Conservation (phyloP, 1,284 basidiomycete genomes). For the Cryptococcus sp. region DNA sequence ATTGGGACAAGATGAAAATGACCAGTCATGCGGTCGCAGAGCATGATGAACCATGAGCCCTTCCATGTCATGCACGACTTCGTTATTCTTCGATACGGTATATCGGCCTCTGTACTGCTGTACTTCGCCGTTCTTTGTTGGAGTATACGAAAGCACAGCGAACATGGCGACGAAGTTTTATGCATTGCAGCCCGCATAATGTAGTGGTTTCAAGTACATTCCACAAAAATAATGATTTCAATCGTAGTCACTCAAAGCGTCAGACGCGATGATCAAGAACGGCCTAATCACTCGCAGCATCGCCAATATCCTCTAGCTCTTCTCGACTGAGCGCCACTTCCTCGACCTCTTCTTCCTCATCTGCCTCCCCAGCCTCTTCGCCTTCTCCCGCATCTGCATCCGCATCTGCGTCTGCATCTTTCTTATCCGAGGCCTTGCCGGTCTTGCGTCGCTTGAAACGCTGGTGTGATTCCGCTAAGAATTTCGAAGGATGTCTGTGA, state of each 20-base stretch:
- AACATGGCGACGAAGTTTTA: no score
- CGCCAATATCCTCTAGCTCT: background rate
- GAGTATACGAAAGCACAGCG: no score
- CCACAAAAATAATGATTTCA: no score
- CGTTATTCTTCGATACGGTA: no score
- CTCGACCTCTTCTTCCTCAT: background rate
- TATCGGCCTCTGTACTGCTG: no score
- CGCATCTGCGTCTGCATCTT: background rate
- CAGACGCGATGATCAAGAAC: background rate
- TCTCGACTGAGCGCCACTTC: background rate
- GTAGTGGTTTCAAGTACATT: no score
- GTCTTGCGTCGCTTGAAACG: conserved; percentile 29
- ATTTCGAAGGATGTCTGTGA: conserved; percentile 30
- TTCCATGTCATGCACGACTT: no score
- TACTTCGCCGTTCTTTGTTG: no score
- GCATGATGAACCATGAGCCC: no score
- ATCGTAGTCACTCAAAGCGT: no score
- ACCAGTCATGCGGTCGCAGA: background rate
- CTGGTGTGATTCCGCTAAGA: conserved; percentile 33
- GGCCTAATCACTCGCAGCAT: background rate
- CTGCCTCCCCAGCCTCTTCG: conserved; percentile 6
- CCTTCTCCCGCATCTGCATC: background rate
- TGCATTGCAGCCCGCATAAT: no score
- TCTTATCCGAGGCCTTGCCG: conserved; percentile 4
- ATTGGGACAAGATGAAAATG: conserved; percentile 11